A percentile compares a stretch with the other conserved stretches of the same genome.
phyloP scores from a whole-genome alignment of 2,329 filamentous ascomycete genomes.

The Cadophora sp. region DNA sequence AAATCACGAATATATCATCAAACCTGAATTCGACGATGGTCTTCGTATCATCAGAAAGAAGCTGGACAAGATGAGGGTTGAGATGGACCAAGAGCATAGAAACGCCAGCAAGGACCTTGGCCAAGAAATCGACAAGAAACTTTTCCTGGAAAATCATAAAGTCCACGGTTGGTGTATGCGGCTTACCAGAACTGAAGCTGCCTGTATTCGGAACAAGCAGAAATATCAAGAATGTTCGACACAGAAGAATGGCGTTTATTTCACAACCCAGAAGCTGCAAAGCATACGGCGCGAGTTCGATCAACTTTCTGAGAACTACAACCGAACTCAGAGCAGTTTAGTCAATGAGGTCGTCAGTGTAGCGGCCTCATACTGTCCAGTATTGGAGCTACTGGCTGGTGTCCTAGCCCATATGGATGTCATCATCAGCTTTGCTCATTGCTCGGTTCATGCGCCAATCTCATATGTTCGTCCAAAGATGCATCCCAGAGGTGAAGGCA shows the following conservation, averaged over 20 bases:
- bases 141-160: slow-evolving; percentile 95
- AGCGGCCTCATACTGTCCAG: slow-evolving; percentile 91
- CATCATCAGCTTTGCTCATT: slow-evolving; percentile 91
- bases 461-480: slow-evolving; percentile 92
- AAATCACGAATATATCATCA: slow-evolving; percentile 98
- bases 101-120: slow-evolving; percentile 80
- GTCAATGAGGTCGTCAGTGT: slow-evolving; percentile 93
- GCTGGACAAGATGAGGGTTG: slow-evolving; percentile 80
- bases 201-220: slow-evolving; percentile 90
- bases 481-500: slow-evolving; percentile 84
- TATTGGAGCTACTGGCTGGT: slow-evolving; percentile 86
- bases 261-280: slow-evolving; percentile 85
- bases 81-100: slow-evolving; percentile 84
- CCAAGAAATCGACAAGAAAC: slow-evolving; percentile 97
- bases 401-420: slow-evolving; percentile 94
- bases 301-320: slow-evolving; percentile 92
- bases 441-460: slow-evolving; percentile 89
- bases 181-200: slow-evolving; percentile 87
- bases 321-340: slow-evolving; percentile 88
- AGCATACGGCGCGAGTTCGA: slow-evolving; percentile 88
- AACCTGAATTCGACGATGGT: slow-evolving; percentile 93
- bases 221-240: slow-evolving; percentile 95
- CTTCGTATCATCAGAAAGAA: slow-evolving; percentile 89
- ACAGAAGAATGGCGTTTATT: slow-evolving; percentile 98
- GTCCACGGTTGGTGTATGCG: slow-evolving; percentile 97